Evolutionary conservation across 306 rosid species (phyloP).

Genomic region (Vigna unguiculata): DNA sequence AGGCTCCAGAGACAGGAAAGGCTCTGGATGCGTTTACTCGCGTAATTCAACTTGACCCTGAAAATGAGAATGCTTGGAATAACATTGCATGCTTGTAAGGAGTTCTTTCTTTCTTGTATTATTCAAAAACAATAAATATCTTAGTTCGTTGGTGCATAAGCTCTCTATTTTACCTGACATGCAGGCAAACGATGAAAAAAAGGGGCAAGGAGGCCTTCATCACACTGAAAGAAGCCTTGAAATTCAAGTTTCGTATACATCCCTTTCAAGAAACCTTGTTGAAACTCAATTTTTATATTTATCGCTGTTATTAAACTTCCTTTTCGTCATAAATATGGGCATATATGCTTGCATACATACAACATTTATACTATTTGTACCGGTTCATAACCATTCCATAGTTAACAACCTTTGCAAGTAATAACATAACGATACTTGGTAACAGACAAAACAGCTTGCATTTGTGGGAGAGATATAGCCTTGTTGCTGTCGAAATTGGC

Average conservation of each 20-base stretch:
- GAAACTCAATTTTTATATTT: conserved; percentile 74
- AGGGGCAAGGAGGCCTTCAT: conserved; percentile 87
- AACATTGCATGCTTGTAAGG: conserved; percentile 93
- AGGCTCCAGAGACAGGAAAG: conserved; percentile 91
- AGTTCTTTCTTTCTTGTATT: conserved; percentile 32
- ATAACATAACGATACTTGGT: conserved; percentile 51
- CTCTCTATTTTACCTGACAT: conserved; percentile 42
- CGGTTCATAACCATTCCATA: conserved; percentile 29
- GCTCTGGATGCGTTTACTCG: conserved; percentile 97
- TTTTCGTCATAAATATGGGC: not conserved
- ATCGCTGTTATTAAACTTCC: conserved; percentile 28
- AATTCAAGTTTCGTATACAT: conserved; percentile 78
- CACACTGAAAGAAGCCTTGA: conserved; percentile 94
- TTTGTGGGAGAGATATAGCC: conserved; percentile 88
- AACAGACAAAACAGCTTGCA: conserved; percentile 95
- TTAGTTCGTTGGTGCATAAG: not conserved
- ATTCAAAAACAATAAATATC: not conserved
- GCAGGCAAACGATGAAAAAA: conserved; percentile 92
- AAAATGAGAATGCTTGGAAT: conserved; percentile 99
- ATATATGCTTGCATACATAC: conserved; percentile 22
- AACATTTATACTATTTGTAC: not conserved
- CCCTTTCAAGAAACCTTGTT: conserved; percentile 73
- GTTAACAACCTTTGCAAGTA: conserved; percentile 13
- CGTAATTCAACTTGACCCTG: conserved; percentile 96
- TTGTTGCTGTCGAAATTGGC: conserved; percentile 84